phyloP scores from a whole-genome alignment of 441 rosid species.

The Populus hybrid region DNA sequence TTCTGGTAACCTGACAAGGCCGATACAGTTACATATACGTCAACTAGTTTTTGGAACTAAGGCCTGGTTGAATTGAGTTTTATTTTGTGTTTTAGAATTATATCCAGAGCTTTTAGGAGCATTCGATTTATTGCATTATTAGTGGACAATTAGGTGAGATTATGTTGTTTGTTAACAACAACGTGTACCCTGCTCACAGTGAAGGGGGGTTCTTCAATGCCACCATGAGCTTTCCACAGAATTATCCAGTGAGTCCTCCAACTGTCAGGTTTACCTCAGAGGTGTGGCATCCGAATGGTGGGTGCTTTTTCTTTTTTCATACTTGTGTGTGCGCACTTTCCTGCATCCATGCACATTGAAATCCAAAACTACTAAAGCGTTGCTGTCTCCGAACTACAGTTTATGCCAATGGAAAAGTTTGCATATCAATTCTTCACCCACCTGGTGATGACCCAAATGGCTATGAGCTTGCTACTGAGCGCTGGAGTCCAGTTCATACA shows the following conservation, averaged over 20 bases:
- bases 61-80: not conserved
- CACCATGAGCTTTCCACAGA: slow-evolving; percentile 73
- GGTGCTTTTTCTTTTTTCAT: slow-evolving; percentile 10
- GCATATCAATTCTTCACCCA: slow-evolving; percentile 93
- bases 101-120: not conserved
- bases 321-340: not conserved
- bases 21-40: not conserved
- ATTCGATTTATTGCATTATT: not conserved
- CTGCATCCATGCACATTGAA: not conserved
- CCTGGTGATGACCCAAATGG: slow-evolving; percentile 98
- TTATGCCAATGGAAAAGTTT: slow-evolving; percentile 82
- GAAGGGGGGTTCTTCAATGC: slow-evolving; percentile 94
- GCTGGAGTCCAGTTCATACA: slow-evolving; percentile 89
- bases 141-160: not conserved
- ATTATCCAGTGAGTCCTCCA: slow-evolving; percentile 50
- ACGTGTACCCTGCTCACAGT: slow-evolving; percentile 40
- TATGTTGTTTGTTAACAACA: not conserved
- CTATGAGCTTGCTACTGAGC: slow-evolving; percentile 90
- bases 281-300: slow-evolving; percentile 98
- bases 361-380: slow-evolving; percentile 1
- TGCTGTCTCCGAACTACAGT: slow-evolving; percentile 36
- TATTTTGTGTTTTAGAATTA: not conserved
- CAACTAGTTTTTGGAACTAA: not conserved
- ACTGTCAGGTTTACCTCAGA: slow-evolving; percentile 59
- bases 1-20: not conserved